phyloP scores from a whole-genome alignment of 2,329 filamentous ascomycete species.

The Aspergillus pseudoviridinutans region DNA sequence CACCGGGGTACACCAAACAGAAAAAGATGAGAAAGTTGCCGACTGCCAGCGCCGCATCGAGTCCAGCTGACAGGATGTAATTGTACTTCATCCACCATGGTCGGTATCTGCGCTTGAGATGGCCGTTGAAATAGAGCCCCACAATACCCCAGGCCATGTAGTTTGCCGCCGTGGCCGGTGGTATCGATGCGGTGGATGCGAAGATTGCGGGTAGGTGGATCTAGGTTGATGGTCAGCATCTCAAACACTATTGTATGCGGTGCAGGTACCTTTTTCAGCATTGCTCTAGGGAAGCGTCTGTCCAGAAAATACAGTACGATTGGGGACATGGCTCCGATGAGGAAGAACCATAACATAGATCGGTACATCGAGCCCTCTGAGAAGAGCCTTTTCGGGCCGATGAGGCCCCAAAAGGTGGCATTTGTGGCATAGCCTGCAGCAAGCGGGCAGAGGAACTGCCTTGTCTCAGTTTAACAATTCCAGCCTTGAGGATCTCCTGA shows the following conservation, averaged over 20 bases:
- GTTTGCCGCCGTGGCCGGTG: conserved; percentile 63
- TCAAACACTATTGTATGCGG: background rate
- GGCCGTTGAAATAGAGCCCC: conserved; percentile 61
- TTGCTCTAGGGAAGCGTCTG: conserved; percentile 55
- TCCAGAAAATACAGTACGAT: conserved; percentile 55
- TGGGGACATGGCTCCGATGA: conserved; percentile 59
- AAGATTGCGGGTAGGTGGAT: conserved; percentile 13
- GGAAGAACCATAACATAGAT: conserved; percentile 63
- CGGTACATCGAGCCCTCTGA: conserved; percentile 56
- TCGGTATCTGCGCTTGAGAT: conserved; percentile 55
- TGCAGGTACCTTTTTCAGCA: conserved; percentile 53
- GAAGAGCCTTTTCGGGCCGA: conserved; percentile 65
- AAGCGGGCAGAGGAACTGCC: background rate
- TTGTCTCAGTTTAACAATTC: background rate
- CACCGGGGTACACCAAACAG: conserved; percentile 22
- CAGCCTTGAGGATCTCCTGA: background rate
- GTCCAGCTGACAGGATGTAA: conserved; percentile 65
- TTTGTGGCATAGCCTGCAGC: conserved; percentile 2
- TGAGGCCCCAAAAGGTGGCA: conserved; percentile 58
- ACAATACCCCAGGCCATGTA: conserved; percentile 66
- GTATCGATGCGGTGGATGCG: conserved; percentile 38
- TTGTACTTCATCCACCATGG: conserved; percentile 73
- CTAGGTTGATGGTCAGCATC: conserved; percentile 1
- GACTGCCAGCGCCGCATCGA: conserved; percentile 46
- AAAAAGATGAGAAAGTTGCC: conserved; percentile 27